These are phyloP conservation scores for Colletotrichum sp. DNA, from an alignment of 2,329 filamentous ascomycete genomes.

Conservation along the genomic window DNA sequence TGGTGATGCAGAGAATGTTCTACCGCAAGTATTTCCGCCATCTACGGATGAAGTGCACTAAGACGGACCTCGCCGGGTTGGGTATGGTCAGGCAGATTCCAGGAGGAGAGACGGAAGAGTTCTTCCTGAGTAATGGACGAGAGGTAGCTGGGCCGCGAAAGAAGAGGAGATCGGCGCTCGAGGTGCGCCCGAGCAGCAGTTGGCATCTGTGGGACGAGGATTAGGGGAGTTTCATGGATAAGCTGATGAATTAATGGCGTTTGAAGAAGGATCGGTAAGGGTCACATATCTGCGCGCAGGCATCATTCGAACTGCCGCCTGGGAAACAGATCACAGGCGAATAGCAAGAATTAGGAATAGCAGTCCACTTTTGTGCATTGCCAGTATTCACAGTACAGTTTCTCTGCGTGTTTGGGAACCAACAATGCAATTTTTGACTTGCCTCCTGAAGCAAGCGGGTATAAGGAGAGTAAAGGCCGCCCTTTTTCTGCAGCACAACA, in stretches of 20 bases:
- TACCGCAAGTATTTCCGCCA: conserved; percentile 22
- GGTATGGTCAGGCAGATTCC: conserved; percentile 17
- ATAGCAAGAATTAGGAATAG: neutral
- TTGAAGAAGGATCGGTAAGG: neutral
- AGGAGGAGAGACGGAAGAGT: conserved; percentile 15
- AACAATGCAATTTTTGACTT: neutral
- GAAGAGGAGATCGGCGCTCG: neutral
- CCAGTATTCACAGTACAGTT: neutral
- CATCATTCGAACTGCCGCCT: neutral
- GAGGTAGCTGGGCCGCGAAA: conserved; percentile 7
- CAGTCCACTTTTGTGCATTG: neutral
- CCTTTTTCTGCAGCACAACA: neutral
- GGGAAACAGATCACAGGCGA: neutral
- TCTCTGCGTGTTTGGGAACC: neutral
- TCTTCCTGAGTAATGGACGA: conserved; percentile 16
- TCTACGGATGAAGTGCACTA: conserved; percentile 19
- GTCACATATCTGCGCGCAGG: neutral
- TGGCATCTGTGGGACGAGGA: conserved; percentile 19
- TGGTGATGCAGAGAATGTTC: conserved; percentile 23
- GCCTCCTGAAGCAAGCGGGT: conserved; percentile 8
- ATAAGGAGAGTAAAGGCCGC: conserved; percentile 9
- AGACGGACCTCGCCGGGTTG: conserved; percentile 18
- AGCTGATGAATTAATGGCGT: neutral
- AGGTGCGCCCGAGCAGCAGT: conserved; percentile 14
- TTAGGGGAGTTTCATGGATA: neutral